Evolutionary conservation across 1,284 basidiomycete species (phyloP), one percentile per base, ranked within the genome.

Genomic region (Takashimella koratensis): DNA sequence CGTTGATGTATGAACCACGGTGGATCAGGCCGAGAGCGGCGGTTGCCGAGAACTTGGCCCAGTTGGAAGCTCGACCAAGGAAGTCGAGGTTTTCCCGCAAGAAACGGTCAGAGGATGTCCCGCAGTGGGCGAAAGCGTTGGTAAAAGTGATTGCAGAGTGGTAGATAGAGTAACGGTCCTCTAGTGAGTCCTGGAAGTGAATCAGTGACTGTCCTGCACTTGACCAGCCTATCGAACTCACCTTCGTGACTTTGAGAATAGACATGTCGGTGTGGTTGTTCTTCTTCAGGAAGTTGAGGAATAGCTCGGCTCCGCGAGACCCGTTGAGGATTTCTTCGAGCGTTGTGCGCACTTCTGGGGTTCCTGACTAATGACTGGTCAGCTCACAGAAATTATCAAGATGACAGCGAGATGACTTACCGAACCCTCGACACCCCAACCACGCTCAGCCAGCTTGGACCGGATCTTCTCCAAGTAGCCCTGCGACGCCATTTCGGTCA

Each of bases 31-130:
- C 94, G 22, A 98, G 84, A 6, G 88, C 91, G 22, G 93, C 92
- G 5, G 94, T 96, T 2, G 93, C 90, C 6, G 90, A 90, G 77
- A 97, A 98, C 70, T 97, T 98, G 43, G 90, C 90, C 94, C 94
- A 98, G 72, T 98, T 96, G 41, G 86, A 87, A 2, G 94, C 94
- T 56, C 90, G 82, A 22, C 84, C 88, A 2, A 98, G 83, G 91
- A 92, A 98, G 71, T 95, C 93, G 45, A 98, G 81, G 72, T 97
- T 97, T 53, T 95, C 90, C 10, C 91, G 85, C 24, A 98, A 78
- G 80, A 97, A 98, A 36, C 83, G 73, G 66, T 98, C 94, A 2
- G 91, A 93, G 0, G 91, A 92, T 1, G 94, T 98, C 45, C 94
- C 94, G 22, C 93, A 86, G 71, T 95, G 86, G 83, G 94, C 93